Base-by-base conservation (phyloP, 2,329 filamentous ascomycete species). In the Colletotrichum neosansevieriae region DNA sequence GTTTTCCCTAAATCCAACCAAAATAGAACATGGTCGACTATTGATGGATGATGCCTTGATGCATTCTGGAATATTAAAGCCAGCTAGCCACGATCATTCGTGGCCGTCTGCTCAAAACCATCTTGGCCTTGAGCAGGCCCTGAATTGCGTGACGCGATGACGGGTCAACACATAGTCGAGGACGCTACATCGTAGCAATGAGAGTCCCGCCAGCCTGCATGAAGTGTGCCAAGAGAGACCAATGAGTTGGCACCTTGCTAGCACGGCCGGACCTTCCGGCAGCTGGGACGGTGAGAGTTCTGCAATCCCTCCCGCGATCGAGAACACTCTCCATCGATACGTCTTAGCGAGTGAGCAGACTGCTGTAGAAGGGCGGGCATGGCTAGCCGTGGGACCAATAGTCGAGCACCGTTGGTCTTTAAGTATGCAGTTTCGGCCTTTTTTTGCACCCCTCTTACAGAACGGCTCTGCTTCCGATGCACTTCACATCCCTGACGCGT, bases 21-120 rank as follows among this genome's bases (percentile, higher is more conserved):
- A 60, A 69, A 60, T 66, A 66, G 49, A 66, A 69, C n/a, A 29
- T 29, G 42, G 45, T 24, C 47, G 53, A 44, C 44, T 29, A 4
- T 29, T 29, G 29, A 29, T 29, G 29, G 24, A 54, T 60, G 42
- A 56, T 60, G 38, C n/a, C 40, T 47, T 17, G 51, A 53, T 51
- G 21, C 40, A 47, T 54, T 54, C 32, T 49, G 38, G 32, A 34
- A 51, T 12, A 24, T 12, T 32, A 47, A 12, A 24, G 21, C 38
- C 53, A 12, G 12, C 24, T n/a, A 21, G n/a, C 17, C 36, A 34
- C 17, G 12, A 13, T 38, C 13, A 45, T 15, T 36, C 13, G 17
- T 21, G 45, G 24, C 53, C 32, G 29, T 47, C 40, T 40, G 7
- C 6, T 13, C 21, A 3, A n/a, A 13, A 13, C 17, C n/a, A 47